Evolutionary conservation across 768 basidiomycete species (phyloP).

Genomic region (Suillus americanus): DNA sequence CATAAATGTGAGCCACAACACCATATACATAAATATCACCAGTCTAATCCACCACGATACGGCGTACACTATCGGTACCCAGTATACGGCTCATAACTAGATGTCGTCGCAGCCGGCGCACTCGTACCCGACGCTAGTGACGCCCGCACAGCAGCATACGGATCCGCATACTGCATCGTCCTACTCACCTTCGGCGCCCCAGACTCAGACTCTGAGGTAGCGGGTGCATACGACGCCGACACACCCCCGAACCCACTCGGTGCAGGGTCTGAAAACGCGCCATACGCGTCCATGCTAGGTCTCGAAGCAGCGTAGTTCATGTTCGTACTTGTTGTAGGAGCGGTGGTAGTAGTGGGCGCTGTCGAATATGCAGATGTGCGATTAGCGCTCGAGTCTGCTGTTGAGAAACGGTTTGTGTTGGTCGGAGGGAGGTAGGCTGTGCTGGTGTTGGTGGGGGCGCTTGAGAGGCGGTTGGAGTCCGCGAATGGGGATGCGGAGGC

Average conservation of each 20-base stretch:
- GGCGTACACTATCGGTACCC: constrained; percentile 42
- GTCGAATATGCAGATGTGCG: constrained; percentile 23
- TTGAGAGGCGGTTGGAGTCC: constrained; percentile 44
- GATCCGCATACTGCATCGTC: constrained; percentile 93
- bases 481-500: constrained; percentile 42
- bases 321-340: constrained; percentile 10
- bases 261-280: constrained; percentile 87
- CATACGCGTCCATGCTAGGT: constrained; percentile 84
- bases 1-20: neutral
- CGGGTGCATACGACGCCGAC: constrained; percentile 32
- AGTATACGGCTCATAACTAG: constrained; percentile 49
- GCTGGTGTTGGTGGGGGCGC: constrained; percentile 15
- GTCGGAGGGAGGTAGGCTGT: constrained; percentile 5
- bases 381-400: constrained; percentile 12
- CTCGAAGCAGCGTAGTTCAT: constrained; percentile 34
- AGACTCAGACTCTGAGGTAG: constrained; percentile 32
- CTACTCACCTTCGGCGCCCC: constrained; percentile 63
- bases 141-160: constrained; percentile 80
- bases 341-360: constrained; percentile 32
- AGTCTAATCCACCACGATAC: neutral
- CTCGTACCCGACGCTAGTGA: constrained; percentile 38
- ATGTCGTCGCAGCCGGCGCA: constrained; percentile 38
- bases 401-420: constrained; percentile 24
- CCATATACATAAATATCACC: neutral
- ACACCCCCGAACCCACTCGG: constrained; percentile 67